Evolutionary conservation across 768 basidiomycete species (phyloP).

Genomic region (Lactarius evosmus): DNA sequence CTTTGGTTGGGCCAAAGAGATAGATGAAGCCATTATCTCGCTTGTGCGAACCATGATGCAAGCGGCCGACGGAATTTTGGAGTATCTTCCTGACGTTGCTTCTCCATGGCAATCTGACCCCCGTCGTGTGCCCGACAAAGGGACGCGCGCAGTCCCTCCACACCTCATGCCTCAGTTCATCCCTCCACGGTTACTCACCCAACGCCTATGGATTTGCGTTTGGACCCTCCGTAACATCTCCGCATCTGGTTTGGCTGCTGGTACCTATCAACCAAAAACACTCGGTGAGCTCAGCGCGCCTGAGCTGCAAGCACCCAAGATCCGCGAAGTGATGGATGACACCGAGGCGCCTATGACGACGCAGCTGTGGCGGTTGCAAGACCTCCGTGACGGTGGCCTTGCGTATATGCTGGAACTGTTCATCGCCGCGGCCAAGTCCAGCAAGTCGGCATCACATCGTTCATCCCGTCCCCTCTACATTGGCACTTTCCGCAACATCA

Average conservation of each 20-base stretch:
- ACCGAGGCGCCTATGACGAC: constrained; percentile 1
- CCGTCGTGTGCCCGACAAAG: constrained; percentile 8
- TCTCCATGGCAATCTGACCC: constrained; percentile 10
- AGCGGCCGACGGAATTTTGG: constrained; percentile 14
- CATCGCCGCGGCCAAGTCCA: constrained; percentile 10
- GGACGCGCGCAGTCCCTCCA: not conserved
- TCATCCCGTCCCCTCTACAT: constrained; percentile 16
- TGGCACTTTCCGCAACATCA: constrained; percentile 14
- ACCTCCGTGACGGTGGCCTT: constrained; percentile 20
- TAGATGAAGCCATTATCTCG: constrained; percentile 11
- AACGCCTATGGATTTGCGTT: constrained; percentile 17
- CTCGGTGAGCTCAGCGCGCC: constrained; percentile 16
- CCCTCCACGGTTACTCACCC: constrained; percentile 12
- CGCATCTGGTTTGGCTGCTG: not conserved
- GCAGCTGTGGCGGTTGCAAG: constrained; percentile 23
- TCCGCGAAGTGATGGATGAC: constrained; percentile 5
- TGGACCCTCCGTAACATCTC: constrained; percentile 15
- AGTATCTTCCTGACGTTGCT: constrained; percentile 15
- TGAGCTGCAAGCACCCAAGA: constrained; percentile 4
- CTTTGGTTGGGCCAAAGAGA: constrained; percentile 20
- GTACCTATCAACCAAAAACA: constrained; percentile 1
- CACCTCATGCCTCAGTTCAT: constrained; percentile 20
- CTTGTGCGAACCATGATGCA: constrained; percentile 11
- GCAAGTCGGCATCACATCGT: not conserved
- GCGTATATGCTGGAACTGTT: constrained; percentile 21